These are phyloP conservation scores for Wilcoxina mikolae DNA, from an alignment of 495 filamentous ascomycete species.

Conservation along the genomic window DNA sequence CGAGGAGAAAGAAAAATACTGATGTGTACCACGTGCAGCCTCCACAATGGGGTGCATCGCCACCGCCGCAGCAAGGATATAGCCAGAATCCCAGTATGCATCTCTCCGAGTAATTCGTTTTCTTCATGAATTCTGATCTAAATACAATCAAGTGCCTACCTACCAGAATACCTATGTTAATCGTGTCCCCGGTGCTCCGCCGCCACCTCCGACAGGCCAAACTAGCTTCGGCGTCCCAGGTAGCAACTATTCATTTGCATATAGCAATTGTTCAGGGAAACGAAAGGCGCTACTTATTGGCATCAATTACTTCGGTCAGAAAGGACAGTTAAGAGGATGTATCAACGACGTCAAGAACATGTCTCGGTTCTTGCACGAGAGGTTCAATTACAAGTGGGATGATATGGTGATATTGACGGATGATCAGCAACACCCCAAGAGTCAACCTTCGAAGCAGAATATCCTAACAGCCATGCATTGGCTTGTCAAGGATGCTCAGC, in stretches of 20 bases:
- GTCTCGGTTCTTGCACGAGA: slow-evolving; percentile 78
- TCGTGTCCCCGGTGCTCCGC: slow-evolving; percentile 34
- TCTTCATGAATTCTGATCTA: slow-evolving; percentile 3
- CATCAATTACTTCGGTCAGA: slow-evolving; percentile 94
- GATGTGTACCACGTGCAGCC: background rate
- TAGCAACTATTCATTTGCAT: slow-evolving; percentile 63
- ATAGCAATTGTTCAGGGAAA: slow-evolving; percentile 80
- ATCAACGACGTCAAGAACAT: slow-evolving; percentile 99
- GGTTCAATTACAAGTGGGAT: slow-evolving; percentile 85
- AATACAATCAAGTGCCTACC: slow-evolving; percentile 12
- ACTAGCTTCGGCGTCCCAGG: slow-evolving; percentile 58
- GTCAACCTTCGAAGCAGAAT: slow-evolving; percentile 89
- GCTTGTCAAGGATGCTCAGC: slow-evolving; percentile 85
- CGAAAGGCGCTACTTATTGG: slow-evolving; percentile 89
- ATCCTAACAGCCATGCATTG: slow-evolving; percentile 97
- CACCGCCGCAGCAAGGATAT: slow-evolving; percentile 20
- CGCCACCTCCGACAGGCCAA: slow-evolving; percentile 42
- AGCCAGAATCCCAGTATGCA: slow-evolving; percentile 23
- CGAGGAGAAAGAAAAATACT: background rate
- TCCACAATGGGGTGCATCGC: slow-evolving; percentile 4
- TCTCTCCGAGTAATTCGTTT: slow-evolving; percentile 3
- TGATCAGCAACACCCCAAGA: slow-evolving; percentile 94
- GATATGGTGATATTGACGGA: slow-evolving; percentile 98
- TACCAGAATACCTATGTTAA: slow-evolving; percentile 18
- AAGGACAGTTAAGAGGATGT: slow-evolving; percentile 81